A percentile compares a stretch with the other conserved stretches of the same genome.
phyloP scores from a whole-genome alignment of 345 rosid genomes.

The Eucalyptus pumila region DNA sequence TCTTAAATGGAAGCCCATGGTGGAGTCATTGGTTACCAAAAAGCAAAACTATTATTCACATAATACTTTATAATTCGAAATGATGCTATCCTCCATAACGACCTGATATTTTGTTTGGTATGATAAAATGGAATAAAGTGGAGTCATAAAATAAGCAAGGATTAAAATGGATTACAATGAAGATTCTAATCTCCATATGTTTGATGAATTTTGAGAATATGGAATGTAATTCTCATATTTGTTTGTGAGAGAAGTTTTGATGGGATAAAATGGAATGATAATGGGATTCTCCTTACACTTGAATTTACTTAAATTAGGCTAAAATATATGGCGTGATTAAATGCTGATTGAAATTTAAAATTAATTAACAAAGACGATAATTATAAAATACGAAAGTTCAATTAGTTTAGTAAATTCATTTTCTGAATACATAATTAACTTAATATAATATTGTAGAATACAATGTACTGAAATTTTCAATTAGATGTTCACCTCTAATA shows the following conservation, averaged over 20 bases:
- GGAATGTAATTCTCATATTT: neutral
- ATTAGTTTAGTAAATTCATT: neutral
- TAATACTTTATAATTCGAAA: neutral
- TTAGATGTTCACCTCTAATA: neutral
- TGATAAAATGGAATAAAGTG: neutral
- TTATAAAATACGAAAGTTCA: neutral
- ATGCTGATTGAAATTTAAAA: neutral
- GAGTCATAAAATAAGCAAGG: neutral
- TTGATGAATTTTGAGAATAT: neutral
- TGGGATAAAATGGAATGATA: neutral
- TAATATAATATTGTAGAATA: neutral
- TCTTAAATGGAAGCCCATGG: fast-evolving
- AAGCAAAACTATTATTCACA: neutral
- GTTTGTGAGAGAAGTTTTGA: neutral
- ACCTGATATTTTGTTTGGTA: neutral
- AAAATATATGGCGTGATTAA: neutral
- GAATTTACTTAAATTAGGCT: neutral
- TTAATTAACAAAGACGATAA: neutral
- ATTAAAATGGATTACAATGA: neutral
- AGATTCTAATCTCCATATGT: neutral
- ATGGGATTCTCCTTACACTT: neutral
- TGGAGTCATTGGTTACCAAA: no score
- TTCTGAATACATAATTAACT: neutral
- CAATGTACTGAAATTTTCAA: neutral
- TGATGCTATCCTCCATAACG: neutral